phyloP scores from a whole-genome alignment of 495 filamentous ascomycete genomes.

The Parmelia sp. region DNA sequence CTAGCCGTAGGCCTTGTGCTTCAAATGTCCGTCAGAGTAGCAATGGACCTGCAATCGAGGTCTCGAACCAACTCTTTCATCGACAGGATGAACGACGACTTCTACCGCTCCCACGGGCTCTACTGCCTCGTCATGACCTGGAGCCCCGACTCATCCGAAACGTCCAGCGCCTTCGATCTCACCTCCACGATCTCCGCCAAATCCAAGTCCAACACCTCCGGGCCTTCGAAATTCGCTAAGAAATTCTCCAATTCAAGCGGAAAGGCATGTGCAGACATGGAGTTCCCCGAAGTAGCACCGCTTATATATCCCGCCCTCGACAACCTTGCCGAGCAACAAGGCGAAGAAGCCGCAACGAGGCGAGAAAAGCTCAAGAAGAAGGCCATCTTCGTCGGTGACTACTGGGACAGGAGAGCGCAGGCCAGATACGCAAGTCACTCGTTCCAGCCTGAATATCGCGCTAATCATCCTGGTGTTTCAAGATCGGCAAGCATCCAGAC shows the following conservation, averaged over 20 bases:
- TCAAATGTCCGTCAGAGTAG: too few species aligned
- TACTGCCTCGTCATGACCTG: constrained; percentile 57
- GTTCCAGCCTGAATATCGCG: too few species aligned
- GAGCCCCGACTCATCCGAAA: constrained; percentile 38
- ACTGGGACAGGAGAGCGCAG: constrained; percentile 42
- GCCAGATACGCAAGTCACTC: constrained; percentile 54
- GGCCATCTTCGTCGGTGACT: constrained; percentile 38
- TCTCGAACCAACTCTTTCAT: too few species aligned
- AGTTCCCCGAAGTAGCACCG: constrained; percentile 42
- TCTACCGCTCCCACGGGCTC: constrained; percentile 54
- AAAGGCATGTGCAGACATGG: constrained; percentile 33
- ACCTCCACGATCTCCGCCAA: constrained; percentile 24
- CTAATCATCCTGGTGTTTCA: too few species aligned
- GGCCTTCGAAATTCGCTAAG: constrained; percentile 20
- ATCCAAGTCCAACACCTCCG: not conserved
- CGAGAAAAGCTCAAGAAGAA: constrained; percentile 20
- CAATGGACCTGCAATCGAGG: too few species aligned
- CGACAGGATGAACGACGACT: constrained; percentile 48
- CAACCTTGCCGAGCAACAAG: constrained; percentile 17
- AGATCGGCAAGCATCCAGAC: constrained; percentile 31
- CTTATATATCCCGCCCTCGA: constrained; percentile 46
- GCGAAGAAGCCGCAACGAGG: constrained; percentile 3
- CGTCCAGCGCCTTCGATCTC: constrained; percentile 33
- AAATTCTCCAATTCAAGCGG: constrained; percentile 35
- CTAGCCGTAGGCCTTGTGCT: not conserved